Evolutionary conservation across 1,284 basidiomycete genomes (phyloP).

Genomic region (Ustilago tritici): DNA sequence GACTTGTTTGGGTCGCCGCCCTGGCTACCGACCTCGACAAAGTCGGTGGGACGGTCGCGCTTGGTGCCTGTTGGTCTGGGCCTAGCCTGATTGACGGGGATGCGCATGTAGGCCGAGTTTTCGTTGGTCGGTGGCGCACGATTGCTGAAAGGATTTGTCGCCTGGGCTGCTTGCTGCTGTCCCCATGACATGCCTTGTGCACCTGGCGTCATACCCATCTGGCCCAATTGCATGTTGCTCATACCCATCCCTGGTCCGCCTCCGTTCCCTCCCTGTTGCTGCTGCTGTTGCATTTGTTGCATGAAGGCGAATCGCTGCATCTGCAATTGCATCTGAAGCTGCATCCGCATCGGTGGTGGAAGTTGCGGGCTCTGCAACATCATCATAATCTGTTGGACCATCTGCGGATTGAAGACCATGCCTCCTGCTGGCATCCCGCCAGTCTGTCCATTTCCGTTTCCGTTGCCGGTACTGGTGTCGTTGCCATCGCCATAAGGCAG

Average conservation of each 20-base stretch:
- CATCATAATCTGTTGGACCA: constrained; percentile 66
- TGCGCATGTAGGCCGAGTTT: constrained; percentile 49
- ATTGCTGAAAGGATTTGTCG: constrained; percentile 35
- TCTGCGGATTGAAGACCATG: constrained; percentile 58
- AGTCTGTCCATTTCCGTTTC: constrained; percentile 10
- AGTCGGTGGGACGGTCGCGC: constrained; percentile 54
- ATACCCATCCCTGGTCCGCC: constrained; percentile 1
- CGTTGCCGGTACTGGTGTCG: constrained; percentile 10
- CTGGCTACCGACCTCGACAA: constrained; percentile 50
- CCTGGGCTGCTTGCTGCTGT: constrained; percentile 36
- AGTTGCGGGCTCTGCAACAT: constrained; percentile 66
- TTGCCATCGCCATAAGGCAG: constrained; percentile 31
- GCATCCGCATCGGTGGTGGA: constrained; percentile 66
- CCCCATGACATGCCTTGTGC: constrained; percentile 33
- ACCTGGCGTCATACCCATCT: constrained; percentile 30
- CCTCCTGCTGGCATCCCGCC: constrained; percentile 14
- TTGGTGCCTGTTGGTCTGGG: constrained; percentile 27
- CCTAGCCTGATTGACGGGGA: constrained; percentile 45
- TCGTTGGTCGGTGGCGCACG: constrained; percentile 44
- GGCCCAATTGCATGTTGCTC: constrained; percentile 25
- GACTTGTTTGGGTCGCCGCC: constrained; percentile 36
- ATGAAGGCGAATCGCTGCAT: constrained; percentile 65
- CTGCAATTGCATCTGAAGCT: constrained; percentile 68
- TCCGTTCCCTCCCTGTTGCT: constrained; percentile 17
- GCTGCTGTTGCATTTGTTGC: constrained; percentile 55